A percentile compares a stretch with the other conserved stretches of the same genome.
Conservation (phyloP, 768 basidiomycete genomes). For the Lactarius akahatsu region DNA sequence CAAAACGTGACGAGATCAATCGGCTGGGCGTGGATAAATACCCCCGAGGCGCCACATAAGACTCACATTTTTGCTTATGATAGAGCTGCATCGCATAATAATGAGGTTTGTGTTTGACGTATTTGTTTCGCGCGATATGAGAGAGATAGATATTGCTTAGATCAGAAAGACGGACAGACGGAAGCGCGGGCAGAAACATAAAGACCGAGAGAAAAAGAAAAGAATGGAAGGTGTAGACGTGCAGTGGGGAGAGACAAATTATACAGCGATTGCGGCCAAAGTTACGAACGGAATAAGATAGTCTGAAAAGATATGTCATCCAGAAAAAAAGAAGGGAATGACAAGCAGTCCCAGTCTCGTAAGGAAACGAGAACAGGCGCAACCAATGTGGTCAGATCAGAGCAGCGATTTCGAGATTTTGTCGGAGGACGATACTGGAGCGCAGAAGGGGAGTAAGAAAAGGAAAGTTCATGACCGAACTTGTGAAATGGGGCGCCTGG, state of each 20-base stretch:
- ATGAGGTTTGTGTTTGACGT: constrained; percentile 26
- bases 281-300: constrained; percentile 18
- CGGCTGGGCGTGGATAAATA: constrained; percentile 4
- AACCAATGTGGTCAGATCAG: constrained; percentile 49
- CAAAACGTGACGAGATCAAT: constrained; percentile 9
- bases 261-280: constrained; percentile 23
- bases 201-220: constrained; percentile 14
- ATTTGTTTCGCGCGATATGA: constrained; percentile 30
- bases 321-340: constrained; percentile 17
- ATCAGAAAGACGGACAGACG: constrained; percentile 34
- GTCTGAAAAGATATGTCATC: constrained; percentile 20
- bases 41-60: constrained; percentile 16
- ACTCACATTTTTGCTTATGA: constrained; percentile 73
- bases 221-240: constrained; percentile 4
- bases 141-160: constrained; percentile 35
- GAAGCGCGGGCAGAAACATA: constrained; percentile 25
- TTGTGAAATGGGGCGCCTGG: constrained; percentile 29
- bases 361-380: constrained; percentile 20
- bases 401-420: constrained; percentile 63
- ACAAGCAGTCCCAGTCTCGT: constrained; percentile 8
- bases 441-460: constrained; percentile 32
- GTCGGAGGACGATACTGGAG: constrained; percentile 66
- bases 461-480: constrained; percentile 36
- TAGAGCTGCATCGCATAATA: constrained; percentile 44
- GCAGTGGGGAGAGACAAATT: constrained; percentile 15